phyloP scores from a whole-genome alignment of 768 basidiomycete genomes.

The Suillus paluster region DNA sequence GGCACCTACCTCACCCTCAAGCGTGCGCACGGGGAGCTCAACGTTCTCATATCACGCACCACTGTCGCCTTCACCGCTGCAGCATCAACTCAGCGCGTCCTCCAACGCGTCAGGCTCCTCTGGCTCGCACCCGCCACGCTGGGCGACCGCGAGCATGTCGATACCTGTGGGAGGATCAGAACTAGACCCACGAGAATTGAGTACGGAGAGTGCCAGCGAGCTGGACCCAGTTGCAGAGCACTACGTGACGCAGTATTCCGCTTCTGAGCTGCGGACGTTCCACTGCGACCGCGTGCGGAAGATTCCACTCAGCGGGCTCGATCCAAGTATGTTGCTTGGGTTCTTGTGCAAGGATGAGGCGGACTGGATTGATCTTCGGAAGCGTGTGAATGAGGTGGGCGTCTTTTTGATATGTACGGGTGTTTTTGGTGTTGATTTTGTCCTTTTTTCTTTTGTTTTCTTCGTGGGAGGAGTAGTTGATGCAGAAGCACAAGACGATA shows the following conservation, averaged over 20 bases:
- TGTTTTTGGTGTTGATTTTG: constrained; percentile 11
- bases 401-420: background rate
- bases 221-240: constrained; percentile 58
- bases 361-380: constrained; percentile 86
- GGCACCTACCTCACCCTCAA: constrained; percentile 53
- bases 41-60: constrained; percentile 62
- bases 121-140: constrained; percentile 32
- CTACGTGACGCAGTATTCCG: constrained; percentile 74
- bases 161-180: constrained; percentile 30
- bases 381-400: constrained; percentile 73
- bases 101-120: constrained; percentile 36
- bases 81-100: constrained; percentile 60
- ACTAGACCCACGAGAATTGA: constrained; percentile 44
- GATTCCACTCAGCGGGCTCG: constrained; percentile 89
- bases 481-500: constrained; percentile 66
- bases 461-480: constrained; percentile 16
- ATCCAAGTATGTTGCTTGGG: constrained; percentile 97
- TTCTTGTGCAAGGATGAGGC: constrained; percentile 83
- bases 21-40: constrained; percentile 52
- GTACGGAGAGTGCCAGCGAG: constrained; percentile 31
- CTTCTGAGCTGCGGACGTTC: constrained; percentile 81
- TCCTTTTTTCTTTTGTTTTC: constrained; percentile 8
- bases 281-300: constrained; percentile 97
- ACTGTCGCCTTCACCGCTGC: constrained; percentile 65
- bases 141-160: constrained; percentile 30